These are phyloP conservation scores for Ceratocystis papillata DNA, from an alignment of 2,329 filamentous ascomycete genomes.

Conservation along the genomic window DNA sequence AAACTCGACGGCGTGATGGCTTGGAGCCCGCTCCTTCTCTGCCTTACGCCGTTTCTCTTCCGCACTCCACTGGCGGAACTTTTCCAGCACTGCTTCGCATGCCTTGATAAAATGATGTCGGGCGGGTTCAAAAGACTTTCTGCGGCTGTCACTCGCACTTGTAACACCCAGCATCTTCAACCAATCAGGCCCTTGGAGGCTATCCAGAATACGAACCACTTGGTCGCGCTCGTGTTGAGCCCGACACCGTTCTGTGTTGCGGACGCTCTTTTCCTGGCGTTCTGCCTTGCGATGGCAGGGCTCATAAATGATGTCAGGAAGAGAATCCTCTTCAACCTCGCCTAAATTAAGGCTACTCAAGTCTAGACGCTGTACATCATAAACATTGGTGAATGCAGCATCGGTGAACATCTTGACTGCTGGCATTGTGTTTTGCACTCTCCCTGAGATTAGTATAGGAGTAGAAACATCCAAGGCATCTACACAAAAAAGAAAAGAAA, in stretches of 20 bases:
- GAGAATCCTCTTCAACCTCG: slow-evolving; percentile 41
- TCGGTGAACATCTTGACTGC: slow-evolving; percentile 35
- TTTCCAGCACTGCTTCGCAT: slow-evolving; percentile 69
- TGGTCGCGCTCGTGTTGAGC: slow-evolving; percentile 58
- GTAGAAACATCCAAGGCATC: slow-evolving; percentile 65
- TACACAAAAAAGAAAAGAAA: slow-evolving; percentile 31
- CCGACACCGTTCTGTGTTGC: slow-evolving; percentile 53
- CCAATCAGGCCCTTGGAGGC: slow-evolving; percentile 86
- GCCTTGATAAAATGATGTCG: slow-evolving; percentile 75
- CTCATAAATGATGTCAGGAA: slow-evolving; percentile 46
- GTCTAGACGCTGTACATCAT: slow-evolving; percentile 47
- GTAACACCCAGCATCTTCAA: slow-evolving; percentile 82
- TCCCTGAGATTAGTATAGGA: slow-evolving; percentile 49
- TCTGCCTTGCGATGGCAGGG: slow-evolving; percentile 48
- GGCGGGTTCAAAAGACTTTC: slow-evolving; percentile 77
- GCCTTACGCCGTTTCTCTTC: slow-evolving; percentile 76
- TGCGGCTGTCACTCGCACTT: slow-evolving; percentile 71
- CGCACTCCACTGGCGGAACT: slow-evolving; percentile 78
- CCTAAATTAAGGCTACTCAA: slow-evolving; percentile 43
- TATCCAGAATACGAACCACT: slow-evolving; percentile 59
- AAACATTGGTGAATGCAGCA: slow-evolving; percentile 45
- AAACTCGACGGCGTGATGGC: slow-evolving; percentile 28
- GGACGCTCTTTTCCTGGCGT: slow-evolving; percentile 49
- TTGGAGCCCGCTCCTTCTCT: slow-evolving; percentile 54
- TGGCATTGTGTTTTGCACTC: background rate